Conservation (phyloP, 306 rosid species). For the Quercus ilex region DNA sequence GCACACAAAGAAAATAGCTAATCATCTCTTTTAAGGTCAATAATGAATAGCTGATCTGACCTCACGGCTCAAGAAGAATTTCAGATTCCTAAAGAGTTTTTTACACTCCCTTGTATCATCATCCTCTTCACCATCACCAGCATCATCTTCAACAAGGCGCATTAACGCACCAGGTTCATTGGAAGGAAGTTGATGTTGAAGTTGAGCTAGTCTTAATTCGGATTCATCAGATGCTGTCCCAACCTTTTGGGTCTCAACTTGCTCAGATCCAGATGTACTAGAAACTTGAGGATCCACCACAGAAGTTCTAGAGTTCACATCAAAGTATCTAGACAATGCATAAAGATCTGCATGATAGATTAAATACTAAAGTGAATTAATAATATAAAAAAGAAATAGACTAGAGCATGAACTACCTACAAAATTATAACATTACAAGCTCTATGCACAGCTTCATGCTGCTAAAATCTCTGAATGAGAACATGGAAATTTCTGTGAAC, state of each 20-base stretch:
- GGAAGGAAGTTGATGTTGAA: constrained; percentile 86
- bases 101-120: constrained; percentile 70
- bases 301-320: constrained; percentile 39
- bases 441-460: constrained; percentile 1
- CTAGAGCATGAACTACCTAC: neutral
- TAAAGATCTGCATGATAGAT: constrained; percentile 57
- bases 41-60: constrained; percentile 31
- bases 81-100: constrained; percentile 69
- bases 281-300: constrained; percentile 40
- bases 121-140: constrained; percentile 67
- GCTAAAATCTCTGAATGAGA: neutral
- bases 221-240: constrained; percentile 41
- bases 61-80: constrained; percentile 92
- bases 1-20: neutral
- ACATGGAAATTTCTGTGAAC: neutral
- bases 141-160: constrained; percentile 67
- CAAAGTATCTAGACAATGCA: constrained; percentile 69
- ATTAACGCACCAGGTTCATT: constrained; percentile 86
- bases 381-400: neutral
- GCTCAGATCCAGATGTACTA: constrained; percentile 39
- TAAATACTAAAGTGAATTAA: neutral
- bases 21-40: neutral
- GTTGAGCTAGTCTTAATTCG: constrained; percentile 86
- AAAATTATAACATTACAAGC: neutral
- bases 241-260: constrained; percentile 33